Evolutionary conservation across 768 basidiomycete species (phyloP).

Genomic region (Tubosaeta sp.): DNA sequence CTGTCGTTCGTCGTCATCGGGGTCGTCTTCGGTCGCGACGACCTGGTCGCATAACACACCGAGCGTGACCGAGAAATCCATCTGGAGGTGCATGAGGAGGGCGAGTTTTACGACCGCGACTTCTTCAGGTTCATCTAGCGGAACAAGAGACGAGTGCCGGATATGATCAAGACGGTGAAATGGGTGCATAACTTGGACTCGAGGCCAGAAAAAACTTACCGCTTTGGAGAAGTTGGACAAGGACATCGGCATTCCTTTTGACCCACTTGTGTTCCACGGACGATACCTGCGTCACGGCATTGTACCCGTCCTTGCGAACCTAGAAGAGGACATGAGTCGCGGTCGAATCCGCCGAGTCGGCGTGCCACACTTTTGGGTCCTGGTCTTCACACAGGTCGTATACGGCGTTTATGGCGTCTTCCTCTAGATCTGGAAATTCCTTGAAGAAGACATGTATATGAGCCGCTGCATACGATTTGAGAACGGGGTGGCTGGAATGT

Average conservation of each 20-base stretch:
- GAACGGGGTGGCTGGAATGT: conserved; percentile 40
- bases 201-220: conserved; percentile 41
- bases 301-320: conserved; percentile 70
- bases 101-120: conserved; percentile 57
- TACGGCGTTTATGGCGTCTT: conserved; percentile 70
- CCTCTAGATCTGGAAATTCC: conserved; percentile 69
- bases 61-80: conserved; percentile 57
- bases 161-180: conserved; percentile 18
- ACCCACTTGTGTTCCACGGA: conserved; percentile 52
- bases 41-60: conserved; percentile 70
- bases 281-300: conserved; percentile 51
- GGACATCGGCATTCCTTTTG: conserved; percentile 68
- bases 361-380: conserved; percentile 40
- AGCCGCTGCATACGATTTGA: conserved; percentile 56
- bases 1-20: conserved; percentile 55
- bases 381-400: conserved; percentile 77
- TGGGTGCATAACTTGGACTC: background rate
- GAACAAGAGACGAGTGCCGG: conserved; percentile 10
- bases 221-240: conserved; percentile 71
- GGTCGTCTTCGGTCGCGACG: conserved; percentile 43
- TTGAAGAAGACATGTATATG: conserved; percentile 57
- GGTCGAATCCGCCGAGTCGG: conserved; percentile 4
- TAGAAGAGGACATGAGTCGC: conserved; percentile 21
- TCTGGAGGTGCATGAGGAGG: conserved; percentile 56
- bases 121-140: conserved; percentile 61